Evolutionary conservation across 2,329 filamentous ascomycete species (phyloP), one percentile per base, ranked within the genome.

Genomic region (Bipolaris bicolor): DNA sequence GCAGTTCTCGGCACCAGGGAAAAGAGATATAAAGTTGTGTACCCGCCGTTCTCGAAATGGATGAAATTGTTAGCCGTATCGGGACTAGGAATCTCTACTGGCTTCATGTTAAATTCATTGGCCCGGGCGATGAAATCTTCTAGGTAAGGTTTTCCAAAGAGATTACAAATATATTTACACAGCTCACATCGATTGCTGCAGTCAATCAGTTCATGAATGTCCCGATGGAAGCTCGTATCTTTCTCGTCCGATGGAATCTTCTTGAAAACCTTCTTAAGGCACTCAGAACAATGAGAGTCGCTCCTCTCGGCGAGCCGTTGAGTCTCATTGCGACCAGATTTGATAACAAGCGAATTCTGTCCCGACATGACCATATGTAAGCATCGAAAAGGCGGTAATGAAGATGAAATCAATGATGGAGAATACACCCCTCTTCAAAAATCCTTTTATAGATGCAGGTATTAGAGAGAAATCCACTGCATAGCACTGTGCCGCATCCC

Each of bases 151-250:
- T 10, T 18, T 18, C 47, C 49, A 24, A 51, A 51, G 13, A 51
- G 49, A n/a, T 9, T 51, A 18, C 49, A 51, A 13, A 51, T 51
- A 43, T 51, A 51, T n/a, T 16, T 22, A 13, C 49, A 51, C 22
- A 51, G 49, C 29, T 33, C 39, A 20, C 49, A 51, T 29, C 29
- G 29, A 18, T 22, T 16, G 37, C 49, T 13, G 29, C 49, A 51
- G 13, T 43, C 26, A 1, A 41, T 16, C 11, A 51, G 15, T 20
- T 51, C 49, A 37, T 24, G 15, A 7, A 51, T 31, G 7, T 43
- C 37, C 10, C 37, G 37, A 24, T 51, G 49, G 13, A 51, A 39
- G 39, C 13, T 26, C 16, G 6, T n/a, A 11, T 7, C 10, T 3
- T 18, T 31, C 20, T 11, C 5, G 9, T 41, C 24, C n/a, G 16